These are phyloP conservation scores for Starmerella vaccinii DNA, from an alignment of 805 yeast genomes.

Conservation along the genomic window DNA sequence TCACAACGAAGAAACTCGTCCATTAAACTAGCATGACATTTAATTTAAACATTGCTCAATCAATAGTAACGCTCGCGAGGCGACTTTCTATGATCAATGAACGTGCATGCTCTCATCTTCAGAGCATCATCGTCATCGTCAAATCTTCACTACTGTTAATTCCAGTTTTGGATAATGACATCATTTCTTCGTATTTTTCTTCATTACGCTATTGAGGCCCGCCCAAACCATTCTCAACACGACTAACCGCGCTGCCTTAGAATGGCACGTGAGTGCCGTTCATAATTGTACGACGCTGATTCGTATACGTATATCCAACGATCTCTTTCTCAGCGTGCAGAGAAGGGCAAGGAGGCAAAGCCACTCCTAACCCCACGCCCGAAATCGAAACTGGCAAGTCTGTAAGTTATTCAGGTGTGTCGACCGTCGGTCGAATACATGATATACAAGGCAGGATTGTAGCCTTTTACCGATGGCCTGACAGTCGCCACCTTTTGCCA, in stretches of 20 bases:
- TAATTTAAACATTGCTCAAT: not conserved
- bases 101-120: too few relatives aligned
- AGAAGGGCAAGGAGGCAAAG: not conserved
- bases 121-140: too few relatives aligned
- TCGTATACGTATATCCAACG: not conserved
- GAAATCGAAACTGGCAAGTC: not conserved
- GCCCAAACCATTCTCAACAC: too few relatives aligned
- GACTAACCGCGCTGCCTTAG: too few relatives aligned
- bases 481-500: not conserved
- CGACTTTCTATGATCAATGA: too few relatives aligned
- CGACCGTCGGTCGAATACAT: not conserved
- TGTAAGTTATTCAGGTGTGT: not conserved
- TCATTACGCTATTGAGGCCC: too few relatives aligned
- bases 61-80: too few relatives aligned
- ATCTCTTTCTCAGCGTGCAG: not conserved
- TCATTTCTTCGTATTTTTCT: too few relatives aligned
- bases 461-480: not conserved
- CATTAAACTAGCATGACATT: conserved; percentile 2
- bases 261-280: not conserved
- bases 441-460: too few relatives aligned
- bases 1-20: not conserved
- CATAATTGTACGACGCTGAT: not conserved
- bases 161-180: too few relatives aligned
- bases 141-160: too few relatives aligned
- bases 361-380: not conserved